Percentiles rank a stretch among this genome's conserved stretches.
Conservation (phyloP, 495 filamentous ascomycete species). For the Aspergillus coremiiformis region DNA sequence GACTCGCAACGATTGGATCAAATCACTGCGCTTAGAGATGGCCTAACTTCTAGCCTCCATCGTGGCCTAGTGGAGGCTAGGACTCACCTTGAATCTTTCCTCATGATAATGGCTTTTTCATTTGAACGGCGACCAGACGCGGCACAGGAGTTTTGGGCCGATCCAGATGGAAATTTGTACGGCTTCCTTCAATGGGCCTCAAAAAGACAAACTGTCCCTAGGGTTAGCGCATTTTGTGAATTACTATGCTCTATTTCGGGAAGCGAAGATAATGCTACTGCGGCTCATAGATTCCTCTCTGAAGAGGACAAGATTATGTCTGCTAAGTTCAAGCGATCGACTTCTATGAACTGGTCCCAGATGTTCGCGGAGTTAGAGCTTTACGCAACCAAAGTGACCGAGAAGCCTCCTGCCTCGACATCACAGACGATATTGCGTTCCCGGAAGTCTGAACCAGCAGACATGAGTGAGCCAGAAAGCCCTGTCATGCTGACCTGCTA, state of each 20-base stretch:
- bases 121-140: slow-evolving; percentile 77
- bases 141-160: slow-evolving; percentile 80
- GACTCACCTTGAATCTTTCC: slow-evolving; percentile 82
- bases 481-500: slow-evolving; percentile 90
- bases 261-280: slow-evolving; percentile 67
- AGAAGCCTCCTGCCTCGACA: slow-evolving; percentile 53
- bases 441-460: slow-evolving; percentile 58
- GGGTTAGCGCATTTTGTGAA: slow-evolving; percentile 92
- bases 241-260: slow-evolving; percentile 81
- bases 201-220: slow-evolving; percentile 79
- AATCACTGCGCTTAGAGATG: slow-evolving; percentile 44
- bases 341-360: slow-evolving; percentile 80
- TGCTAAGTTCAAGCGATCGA: slow-evolving; percentile 67
- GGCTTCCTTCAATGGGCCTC: slow-evolving; percentile 97
- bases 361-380: slow-evolving; percentile 84
- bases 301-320: slow-evolving; percentile 71
- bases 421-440: slow-evolving; percentile 50
- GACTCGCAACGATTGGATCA: slow-evolving; percentile 76
- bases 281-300: slow-evolving; percentile 79
- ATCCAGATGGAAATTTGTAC: slow-evolving; percentile 79
- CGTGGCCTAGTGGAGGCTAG: slow-evolving; percentile 45
- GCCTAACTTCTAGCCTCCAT: slow-evolving; percentile 38
- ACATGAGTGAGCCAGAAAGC: slow-evolving; percentile 72
- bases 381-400: slow-evolving; percentile 60
- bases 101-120: slow-evolving; percentile 86